phyloP scores from a whole-genome alignment of 257 asterid species.

The Solanum etuberosum region DNA sequence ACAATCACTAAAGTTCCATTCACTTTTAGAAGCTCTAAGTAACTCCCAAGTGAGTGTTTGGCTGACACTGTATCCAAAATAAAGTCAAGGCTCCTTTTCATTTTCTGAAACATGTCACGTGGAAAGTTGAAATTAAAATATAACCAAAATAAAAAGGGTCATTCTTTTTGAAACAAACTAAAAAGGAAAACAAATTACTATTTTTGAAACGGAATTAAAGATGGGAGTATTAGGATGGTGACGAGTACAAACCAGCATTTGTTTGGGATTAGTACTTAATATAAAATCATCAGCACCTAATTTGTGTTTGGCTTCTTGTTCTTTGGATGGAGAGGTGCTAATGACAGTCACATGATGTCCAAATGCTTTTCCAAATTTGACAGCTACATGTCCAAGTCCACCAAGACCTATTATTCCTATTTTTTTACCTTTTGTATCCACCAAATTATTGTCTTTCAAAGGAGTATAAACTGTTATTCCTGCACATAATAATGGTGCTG shows the following conservation, averaged over 20 bases:
- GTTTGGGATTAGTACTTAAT: slow-evolving; percentile 43
- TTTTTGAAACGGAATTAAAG: too few relatives aligned
- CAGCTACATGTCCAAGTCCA: slow-evolving; percentile 78
- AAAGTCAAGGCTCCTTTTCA: slow-evolving; percentile 55
- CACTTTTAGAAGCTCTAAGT: slow-evolving; percentile 55
- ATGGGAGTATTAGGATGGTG: background rate
- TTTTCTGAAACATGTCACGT: background rate
- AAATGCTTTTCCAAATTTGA: slow-evolving; percentile 71
- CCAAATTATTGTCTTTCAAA: slow-evolving; percentile 48
- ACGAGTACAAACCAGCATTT: slow-evolving; percentile 43
- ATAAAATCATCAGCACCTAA: slow-evolving; percentile 80
- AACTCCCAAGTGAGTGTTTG: slow-evolving; percentile 60
- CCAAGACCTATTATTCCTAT: slow-evolving; percentile 69
- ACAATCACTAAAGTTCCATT: slow-evolving; percentile 65
- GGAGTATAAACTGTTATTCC: slow-evolving; percentile 70
- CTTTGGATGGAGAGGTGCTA: slow-evolving; percentile 79
- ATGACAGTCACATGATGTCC: slow-evolving; percentile 72
- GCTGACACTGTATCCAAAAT: slow-evolving; percentile 74
- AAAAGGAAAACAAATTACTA: too few relatives aligned
- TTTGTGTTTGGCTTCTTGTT: slow-evolving; percentile 52
- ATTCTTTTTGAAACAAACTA: too few relatives aligned
- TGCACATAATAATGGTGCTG: slow-evolving; percentile 75
- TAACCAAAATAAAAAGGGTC: too few relatives aligned
- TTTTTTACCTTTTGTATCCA: slow-evolving; percentile 32
- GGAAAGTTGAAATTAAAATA: background rate